Percentiles rank a stretch among this genome's conserved stretches.
These are phyloP conservation scores for Extremus antarcticus DNA, from an alignment of 495 filamentous ascomycete genomes.

Conservation along the genomic window DNA sequence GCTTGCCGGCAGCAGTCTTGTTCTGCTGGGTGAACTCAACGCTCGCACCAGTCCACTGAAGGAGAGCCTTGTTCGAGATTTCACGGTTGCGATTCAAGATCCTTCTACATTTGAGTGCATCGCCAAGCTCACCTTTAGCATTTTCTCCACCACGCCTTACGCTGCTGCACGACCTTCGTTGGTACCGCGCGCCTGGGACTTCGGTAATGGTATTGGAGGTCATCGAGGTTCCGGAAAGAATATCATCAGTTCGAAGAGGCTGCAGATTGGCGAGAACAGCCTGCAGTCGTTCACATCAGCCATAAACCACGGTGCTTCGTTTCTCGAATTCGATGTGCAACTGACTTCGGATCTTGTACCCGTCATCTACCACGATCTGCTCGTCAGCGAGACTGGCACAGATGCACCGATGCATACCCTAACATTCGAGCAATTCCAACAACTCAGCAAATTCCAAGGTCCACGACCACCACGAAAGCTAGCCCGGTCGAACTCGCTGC, in stretches of 20 bases:
- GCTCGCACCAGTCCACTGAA: background rate
- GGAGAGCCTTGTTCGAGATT: background rate
- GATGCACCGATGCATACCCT: background rate
- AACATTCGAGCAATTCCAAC: background rate
- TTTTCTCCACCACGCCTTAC: background rate
- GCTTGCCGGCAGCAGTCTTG: no score
- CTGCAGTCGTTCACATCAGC: background rate
- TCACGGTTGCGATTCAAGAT: background rate
- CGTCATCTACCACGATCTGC: background rate
- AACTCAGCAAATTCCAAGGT: background rate
- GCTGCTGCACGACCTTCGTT: background rate
- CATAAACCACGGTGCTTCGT: background rate
- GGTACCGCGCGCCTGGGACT: background rate
- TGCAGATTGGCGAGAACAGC: background rate
- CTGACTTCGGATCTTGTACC: background rate
- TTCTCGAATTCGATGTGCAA: background rate
- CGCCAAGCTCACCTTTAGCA: background rate
- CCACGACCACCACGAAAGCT: background rate
- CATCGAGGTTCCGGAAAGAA: background rate
- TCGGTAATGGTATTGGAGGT: background rate
- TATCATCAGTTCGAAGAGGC: background rate
- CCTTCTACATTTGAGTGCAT: background rate
- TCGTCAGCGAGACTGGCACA: background rate
- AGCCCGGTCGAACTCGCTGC: background rate
- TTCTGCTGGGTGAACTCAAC: background rate